Evolutionary conservation across 73 alveolate genomes (phyloP), one percentile per base, ranked within the genome.

Genomic region (Paramecium pentaurelia): DNA sequence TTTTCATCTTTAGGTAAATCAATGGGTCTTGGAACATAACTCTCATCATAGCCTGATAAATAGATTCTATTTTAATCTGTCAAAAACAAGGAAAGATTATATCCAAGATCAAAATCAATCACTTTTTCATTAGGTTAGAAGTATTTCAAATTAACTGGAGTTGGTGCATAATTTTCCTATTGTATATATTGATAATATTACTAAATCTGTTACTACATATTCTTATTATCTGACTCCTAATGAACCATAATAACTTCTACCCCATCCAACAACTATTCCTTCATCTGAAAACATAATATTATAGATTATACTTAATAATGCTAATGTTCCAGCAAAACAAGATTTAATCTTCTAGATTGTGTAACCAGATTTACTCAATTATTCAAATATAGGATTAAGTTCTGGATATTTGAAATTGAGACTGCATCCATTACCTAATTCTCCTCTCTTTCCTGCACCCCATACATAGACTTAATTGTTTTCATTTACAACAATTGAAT

Each of bases 161-260:
- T 80, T 7, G 91, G 91, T 14, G 58, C 6, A 27, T 47, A 45
- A 27, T 80, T 80, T 32, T 32, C 75, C 91, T 80, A 25, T 42
- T 37, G 2, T 1, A 36, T 44, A 1, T 14, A 18, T n/a, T 3
- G 2, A 16, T 1, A 18, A 22, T 32, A 0, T 80, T 80, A 80
- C 91, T 25, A 42, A 27, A 45, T 80, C 91, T 80, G 91, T 80
- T 0, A 80, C 73, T 27, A 80, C 91, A 80, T 80, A 80, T 80
- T 80, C 91, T 25, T 80, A 80, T 80, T 80, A 12, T 80, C 91
- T 80, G 6, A 80, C 91, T 45, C 91, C 91, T 11, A 80, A 45
- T 42, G 71, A 80, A 38, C 91, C 91, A 80, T 42, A 80, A 80
- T 47, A 42, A 22, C 73, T 80, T 47, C 47, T 80, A 18, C 91